Evolutionary conservation across 2,329 filamentous ascomycete genomes (phyloP).

Genomic region (Sporothrix variecibatus): DNA sequence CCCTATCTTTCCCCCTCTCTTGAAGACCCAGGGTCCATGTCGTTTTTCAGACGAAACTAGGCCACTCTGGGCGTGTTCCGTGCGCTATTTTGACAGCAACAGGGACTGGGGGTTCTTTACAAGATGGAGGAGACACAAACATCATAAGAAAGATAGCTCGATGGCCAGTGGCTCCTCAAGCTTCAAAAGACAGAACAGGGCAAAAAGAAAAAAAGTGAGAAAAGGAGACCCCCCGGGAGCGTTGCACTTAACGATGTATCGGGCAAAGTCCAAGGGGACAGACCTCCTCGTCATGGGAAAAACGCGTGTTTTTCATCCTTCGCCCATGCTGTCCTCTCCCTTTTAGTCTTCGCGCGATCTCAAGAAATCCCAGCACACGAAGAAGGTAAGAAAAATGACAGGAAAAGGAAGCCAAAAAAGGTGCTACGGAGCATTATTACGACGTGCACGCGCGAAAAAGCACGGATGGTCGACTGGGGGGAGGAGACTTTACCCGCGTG

Average conservation of each 20-base stretch:
- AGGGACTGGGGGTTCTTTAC: slow-evolving; percentile 2
- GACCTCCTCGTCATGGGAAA: not conserved
- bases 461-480: not conserved
- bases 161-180: not conserved
- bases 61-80: slow-evolving; percentile 10
- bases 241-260: slow-evolving; percentile 9
- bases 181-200: not conserved
- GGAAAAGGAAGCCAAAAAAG: not conserved
- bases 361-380: not conserved
- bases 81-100: slow-evolving; percentile 25
- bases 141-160: slow-evolving; percentile 2
- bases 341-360: slow-evolving; percentile 6
- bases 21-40: not conserved
- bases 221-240: not conserved
- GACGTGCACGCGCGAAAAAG: not conserved
- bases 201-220: not conserved
- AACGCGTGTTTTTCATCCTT: slow-evolving; percentile 12
- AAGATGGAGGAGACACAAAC: not conserved
- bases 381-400: not conserved
- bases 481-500: not conserved
- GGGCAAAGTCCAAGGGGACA: not conserved
- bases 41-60: slow-evolving; percentile 9
- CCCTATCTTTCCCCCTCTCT: not conserved
- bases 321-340: not conserved
- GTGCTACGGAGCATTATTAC: not conserved